phyloP scores from a whole-genome alignment of 352 stramenopile genomes.

The Globisporangium ultimum region DNA sequence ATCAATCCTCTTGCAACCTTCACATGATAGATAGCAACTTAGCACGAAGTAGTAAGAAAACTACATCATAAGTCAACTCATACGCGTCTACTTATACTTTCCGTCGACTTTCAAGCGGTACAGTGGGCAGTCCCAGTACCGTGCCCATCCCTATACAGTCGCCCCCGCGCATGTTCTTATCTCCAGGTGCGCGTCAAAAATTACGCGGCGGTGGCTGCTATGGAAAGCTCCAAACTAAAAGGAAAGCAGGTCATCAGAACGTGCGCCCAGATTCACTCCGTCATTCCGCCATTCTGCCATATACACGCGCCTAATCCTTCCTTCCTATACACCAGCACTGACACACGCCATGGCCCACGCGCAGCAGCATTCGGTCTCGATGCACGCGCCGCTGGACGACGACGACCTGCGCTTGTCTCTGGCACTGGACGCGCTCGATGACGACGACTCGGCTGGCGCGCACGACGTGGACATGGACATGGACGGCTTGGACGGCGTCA shows the following conservation, averaged over 20 bases:
- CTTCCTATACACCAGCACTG: too few relatives aligned
- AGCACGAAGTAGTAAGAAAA: too few relatives aligned
- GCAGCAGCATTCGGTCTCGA: not conserved
- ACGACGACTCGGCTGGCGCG: conserved; percentile 2
- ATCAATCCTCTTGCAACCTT: not conserved
- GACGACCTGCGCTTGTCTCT: not conserved
- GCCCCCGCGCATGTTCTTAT: not conserved
- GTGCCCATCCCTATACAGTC: not conserved
- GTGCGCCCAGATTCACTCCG: not conserved
- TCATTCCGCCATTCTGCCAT: too few relatives aligned
- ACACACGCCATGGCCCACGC: too few relatives aligned
- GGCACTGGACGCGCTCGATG: conserved; percentile 5
- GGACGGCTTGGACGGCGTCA: not conserved
- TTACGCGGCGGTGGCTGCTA: not conserved
- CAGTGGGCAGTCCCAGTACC: not conserved
- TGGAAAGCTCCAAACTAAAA: not conserved
- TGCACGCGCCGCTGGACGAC: conserved; percentile 2
- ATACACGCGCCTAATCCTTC: too few relatives aligned
- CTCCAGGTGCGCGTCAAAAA: not conserved
- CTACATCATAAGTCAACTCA: not conserved
- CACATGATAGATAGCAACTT: too few relatives aligned
- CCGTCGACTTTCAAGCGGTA: not conserved
- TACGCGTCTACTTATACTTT: not conserved
- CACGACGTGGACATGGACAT: conserved; percentile 62
- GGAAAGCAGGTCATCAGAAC: not conserved